Evolutionary conservation across 106 monocot species (phyloP).

Genomic region (Gastrodia elata): DNA sequence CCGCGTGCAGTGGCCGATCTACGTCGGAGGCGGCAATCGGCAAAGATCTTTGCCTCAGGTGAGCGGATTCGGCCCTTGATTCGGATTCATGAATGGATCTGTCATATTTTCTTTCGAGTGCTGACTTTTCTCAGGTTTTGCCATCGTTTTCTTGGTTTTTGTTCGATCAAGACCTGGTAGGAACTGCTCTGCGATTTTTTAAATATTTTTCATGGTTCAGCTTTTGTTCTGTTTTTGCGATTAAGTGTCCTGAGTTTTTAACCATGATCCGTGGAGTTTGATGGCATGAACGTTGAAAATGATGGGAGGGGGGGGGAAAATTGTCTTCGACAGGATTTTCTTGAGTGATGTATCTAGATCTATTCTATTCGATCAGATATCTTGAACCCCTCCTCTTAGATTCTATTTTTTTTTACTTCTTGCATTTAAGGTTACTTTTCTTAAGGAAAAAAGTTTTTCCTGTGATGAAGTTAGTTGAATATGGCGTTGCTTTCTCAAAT

Average conservation of each 20-base stretch:
- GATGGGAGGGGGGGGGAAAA: neutral
- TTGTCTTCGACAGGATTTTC: neutral
- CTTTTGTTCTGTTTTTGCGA: neutral
- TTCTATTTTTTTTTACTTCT: neutral
- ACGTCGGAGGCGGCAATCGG: neutral
- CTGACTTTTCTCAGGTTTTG: neutral
- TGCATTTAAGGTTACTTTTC: neutral
- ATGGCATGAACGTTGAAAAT: neutral
- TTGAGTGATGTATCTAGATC: neutral
- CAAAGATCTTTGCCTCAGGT: slow-evolving; percentile 8
- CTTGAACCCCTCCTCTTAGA: neutral
- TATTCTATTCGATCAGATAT: neutral
- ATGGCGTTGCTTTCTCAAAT: neutral
- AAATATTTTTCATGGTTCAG: neutral
- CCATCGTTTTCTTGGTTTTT: neutral
- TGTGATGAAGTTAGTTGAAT: too few relatives aligned
- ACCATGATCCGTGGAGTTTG: neutral
- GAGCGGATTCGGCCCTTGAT: neutral
- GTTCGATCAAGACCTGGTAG: neutral
- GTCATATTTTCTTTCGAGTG: neutral
- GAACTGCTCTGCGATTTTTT: neutral
- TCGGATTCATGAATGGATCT: neutral
- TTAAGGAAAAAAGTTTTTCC: too few relatives aligned
- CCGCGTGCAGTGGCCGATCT: neutral
- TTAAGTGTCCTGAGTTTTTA: neutral